Evolutionary conservation across 352 stramenopile genomes (phyloP).

Genomic region (Peronospora destructor): DNA sequence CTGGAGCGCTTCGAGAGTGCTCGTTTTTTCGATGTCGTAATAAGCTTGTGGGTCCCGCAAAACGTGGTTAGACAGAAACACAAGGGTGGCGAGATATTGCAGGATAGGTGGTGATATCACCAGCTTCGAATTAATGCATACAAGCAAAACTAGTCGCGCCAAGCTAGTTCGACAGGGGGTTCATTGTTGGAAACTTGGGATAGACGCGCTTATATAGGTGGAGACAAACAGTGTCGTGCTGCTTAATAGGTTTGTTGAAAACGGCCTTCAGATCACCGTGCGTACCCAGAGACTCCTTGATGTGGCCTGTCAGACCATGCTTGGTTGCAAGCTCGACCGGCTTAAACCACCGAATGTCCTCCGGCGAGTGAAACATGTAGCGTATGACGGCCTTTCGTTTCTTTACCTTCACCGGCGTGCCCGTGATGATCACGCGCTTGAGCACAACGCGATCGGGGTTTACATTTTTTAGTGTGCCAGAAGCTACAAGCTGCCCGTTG

Average conservation of each 20-base stretch:
- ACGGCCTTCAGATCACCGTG: slow-evolving; percentile 99
- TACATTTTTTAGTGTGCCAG: slow-evolving; percentile 92
- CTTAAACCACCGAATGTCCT: slow-evolving; percentile 98
- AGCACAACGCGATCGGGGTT: slow-evolving; percentile 96
- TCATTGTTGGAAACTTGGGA: slow-evolving; percentile 89
- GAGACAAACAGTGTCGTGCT: slow-evolving; percentile 98
- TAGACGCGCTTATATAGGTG: slow-evolving; percentile 99
- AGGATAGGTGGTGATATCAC: too few species aligned
- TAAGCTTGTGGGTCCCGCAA: too few species aligned
- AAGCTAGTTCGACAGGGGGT: slow-evolving; percentile 28
- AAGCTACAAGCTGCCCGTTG: slow-evolving; percentile 84
- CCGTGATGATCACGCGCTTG: slow-evolving; percentile 97
- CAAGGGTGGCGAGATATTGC: too few species aligned
- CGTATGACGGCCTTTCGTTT: slow-evolving; percentile 96
- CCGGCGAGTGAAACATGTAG: slow-evolving; percentile 99
- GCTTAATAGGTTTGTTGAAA: slow-evolving; percentile 98
- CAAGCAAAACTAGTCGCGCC: too few species aligned
- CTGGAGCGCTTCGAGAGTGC: too few species aligned
- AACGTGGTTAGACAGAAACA: too few species aligned
- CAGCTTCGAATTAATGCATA: too few species aligned
- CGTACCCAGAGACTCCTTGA: slow-evolving; percentile 96
- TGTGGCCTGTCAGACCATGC: slow-evolving; percentile 96
- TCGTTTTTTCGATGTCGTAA: too few species aligned
- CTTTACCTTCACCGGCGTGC: slow-evolving; percentile 97
- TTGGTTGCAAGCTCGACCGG: slow-evolving; percentile 96